Base-by-base conservation (phyloP, 129 eudicot species). In the Flaveria bidentis region DNA sequence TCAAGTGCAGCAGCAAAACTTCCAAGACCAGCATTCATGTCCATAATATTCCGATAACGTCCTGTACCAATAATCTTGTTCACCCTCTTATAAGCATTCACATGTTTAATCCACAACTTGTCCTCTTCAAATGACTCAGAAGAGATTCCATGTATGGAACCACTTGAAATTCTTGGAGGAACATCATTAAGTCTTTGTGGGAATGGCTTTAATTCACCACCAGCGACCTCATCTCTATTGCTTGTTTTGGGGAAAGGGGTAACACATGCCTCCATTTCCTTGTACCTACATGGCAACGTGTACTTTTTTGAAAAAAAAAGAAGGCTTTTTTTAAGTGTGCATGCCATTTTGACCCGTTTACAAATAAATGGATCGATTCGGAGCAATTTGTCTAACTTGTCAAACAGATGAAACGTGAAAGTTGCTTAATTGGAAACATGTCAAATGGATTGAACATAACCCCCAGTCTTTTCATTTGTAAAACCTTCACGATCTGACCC, bases 11-110 rank as follows among this genome's bases (percentile, higher is more conserved):
- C 89, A 33, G 92, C 92, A 78, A 88, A 88, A 81, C 92, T 81
- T 77, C 92, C 91, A 47, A 87, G 74, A 12, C 88, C 91, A 52
- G 91, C 86, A 74, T 87, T 87, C 91, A 87, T 87, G 77, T 87
- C 92, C 89, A 87, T 66, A 71, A 87, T 82, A 61, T 85, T 87
- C 47, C 89, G 87, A 58, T 88, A 88, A 82, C 89, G 79, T 9
- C 83, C 86, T 56, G 83, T 72, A 77, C 67, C 84, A 39, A 87
- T 74, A 36, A 84, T 74, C 69, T 87, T 84, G 26, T 87, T 87
- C 41, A 87, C 73, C 82, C 78, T 82, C 60, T 87, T 85, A 45
- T 87, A 87, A 70, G 86, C 87, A 2, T 80, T 85, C 70, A 85
- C 44, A 77, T 87, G 92, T 74, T 87, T 85, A 25, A 65, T 81